Evolutionary conservation across 2,329 filamentous ascomycete genomes (phyloP).

Genomic region (Diaporthe batatas): DNA sequence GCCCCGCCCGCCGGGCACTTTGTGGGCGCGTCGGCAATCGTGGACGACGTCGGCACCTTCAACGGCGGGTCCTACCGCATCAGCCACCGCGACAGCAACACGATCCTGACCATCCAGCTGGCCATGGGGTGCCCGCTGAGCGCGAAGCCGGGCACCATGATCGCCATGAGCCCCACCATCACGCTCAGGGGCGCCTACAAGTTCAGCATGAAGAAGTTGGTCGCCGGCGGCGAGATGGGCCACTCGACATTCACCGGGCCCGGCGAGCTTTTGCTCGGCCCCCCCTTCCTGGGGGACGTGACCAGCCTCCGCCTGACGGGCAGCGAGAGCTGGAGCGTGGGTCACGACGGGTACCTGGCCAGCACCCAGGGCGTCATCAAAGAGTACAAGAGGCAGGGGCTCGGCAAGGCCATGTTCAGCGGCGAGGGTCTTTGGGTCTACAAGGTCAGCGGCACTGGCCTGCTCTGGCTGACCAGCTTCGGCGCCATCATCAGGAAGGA

Average conservation of each 20-base stretch:
- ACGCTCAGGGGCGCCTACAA: constrained; percentile 86
- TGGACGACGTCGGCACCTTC: constrained; percentile 94
- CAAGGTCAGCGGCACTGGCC: constrained; percentile 82
- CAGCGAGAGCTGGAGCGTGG: constrained; percentile 83
- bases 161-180: constrained; percentile 92
- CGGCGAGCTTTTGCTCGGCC: constrained; percentile 82
- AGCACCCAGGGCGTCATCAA: constrained; percentile 89
- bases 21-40: constrained; percentile 70
- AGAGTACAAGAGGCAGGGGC: constrained; percentile 86
- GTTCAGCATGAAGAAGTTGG: constrained; percentile 92
- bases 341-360: constrained; percentile 88
- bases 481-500: constrained; percentile 96
- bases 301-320: constrained; percentile 75
- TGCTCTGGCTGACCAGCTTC: constrained; percentile 93
- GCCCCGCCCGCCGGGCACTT: constrained; percentile 69
- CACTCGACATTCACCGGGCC: constrained; percentile 88
- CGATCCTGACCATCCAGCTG: constrained; percentile 88
- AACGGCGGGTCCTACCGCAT: constrained; percentile 96
- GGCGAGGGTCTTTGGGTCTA: constrained; percentile 94
- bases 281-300: constrained; percentile 49
- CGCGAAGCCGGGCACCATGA: constrained; percentile 87
- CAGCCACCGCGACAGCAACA: constrained; percentile 92
- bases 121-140: constrained; percentile 88
- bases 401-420: constrained; percentile 93
- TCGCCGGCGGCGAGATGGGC: constrained; percentile 83